Percentiles rank a stretch among this genome's conserved stretches.
Conservation (phyloP, 306 rosid genomes). For the barrel medic (Medicago truncatula) region DNA sequence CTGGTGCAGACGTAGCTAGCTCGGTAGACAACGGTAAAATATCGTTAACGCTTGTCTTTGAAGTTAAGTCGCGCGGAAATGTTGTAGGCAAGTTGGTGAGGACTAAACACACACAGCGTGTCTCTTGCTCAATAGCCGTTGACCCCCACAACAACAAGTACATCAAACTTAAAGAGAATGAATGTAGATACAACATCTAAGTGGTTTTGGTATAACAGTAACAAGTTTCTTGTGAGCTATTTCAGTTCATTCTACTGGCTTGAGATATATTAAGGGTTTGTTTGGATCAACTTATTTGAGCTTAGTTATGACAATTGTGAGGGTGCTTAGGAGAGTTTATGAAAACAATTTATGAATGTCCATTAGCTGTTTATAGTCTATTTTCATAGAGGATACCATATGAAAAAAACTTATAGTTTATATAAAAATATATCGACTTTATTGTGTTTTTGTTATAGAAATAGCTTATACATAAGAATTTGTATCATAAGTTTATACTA, state of each 20-base stretch:
- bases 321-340: not conserved
- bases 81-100: conserved; percentile 80
- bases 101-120: conserved; percentile 56
- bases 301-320: not conserved
- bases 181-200: conserved; percentile 57
- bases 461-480: not conserved
- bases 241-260: conserved; percentile 29
- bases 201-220: conserved; percentile 20
- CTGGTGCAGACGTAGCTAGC: conserved; percentile 67
- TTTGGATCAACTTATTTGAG: not conserved
- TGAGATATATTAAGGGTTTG: not conserved
- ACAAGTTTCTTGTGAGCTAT: conserved; percentile 28
- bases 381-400: not conserved
- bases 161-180: conserved; percentile 57
- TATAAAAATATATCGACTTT: not conserved
- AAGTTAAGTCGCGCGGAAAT: conserved; percentile 60
- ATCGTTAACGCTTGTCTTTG: conserved; percentile 66
- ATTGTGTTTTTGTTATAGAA: not conserved
- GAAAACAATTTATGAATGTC: not conserved
- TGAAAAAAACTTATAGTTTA: not conserved
- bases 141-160: conserved; percentile 56
- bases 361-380: not conserved
- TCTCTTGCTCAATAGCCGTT: conserved; percentile 58
- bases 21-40: conserved; percentile 52
- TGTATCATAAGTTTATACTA: not conserved